Evolutionary conservation across 2,329 filamentous ascomycete species (phyloP), one percentile per base, ranked within the genome.

Genomic region (Nemania serpens): DNA sequence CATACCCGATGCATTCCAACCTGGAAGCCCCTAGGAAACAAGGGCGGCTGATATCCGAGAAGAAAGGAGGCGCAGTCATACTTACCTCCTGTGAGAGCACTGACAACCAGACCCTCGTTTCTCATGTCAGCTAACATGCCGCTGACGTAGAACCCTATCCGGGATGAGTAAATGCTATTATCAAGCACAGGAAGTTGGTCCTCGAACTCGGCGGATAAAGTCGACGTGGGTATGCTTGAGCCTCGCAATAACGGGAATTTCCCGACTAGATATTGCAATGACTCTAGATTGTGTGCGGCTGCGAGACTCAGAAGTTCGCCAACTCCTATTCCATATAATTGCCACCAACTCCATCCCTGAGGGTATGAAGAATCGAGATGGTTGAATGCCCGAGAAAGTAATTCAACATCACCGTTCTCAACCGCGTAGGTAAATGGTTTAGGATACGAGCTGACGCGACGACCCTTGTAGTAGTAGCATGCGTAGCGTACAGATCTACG

Each of bases 41-140:
- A 41, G 3, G 29, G 12, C 2, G 60, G 60, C 20, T 55, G 37
- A 9, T 59, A n/a, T 2, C 37, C 6, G 22, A 62, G 51, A 3
- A 62, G 56, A 33, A 62, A 56, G 39, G 33, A 20, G 36, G 47
- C 60, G 25, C 60, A 59, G 18, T 62, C 60, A 22, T 18, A 52
- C 18, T 5, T 22, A 9, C 10, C n/a, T 5, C 2, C 12, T 36
- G 17, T 12, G 13, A 58, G 34, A 17, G 55, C 55, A 12, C 1
- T 22, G 3, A 15, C 13, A n/a, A 58, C 50, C 33, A 62, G 18
- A 2, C 34, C 33, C n/a, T 13, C 15, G 45, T 55, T 59, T 37
- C 37, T 34, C n/a, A 10, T 4, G 15, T 56, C 22, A 9, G 9
- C 25, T 5, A 48, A 3, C 25, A 29, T 3, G 25, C 7, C 7